Evolutionary conservation across 2,329 filamentous ascomycete species (phyloP).

Genomic region (Ambrosiella beaveri): DNA sequence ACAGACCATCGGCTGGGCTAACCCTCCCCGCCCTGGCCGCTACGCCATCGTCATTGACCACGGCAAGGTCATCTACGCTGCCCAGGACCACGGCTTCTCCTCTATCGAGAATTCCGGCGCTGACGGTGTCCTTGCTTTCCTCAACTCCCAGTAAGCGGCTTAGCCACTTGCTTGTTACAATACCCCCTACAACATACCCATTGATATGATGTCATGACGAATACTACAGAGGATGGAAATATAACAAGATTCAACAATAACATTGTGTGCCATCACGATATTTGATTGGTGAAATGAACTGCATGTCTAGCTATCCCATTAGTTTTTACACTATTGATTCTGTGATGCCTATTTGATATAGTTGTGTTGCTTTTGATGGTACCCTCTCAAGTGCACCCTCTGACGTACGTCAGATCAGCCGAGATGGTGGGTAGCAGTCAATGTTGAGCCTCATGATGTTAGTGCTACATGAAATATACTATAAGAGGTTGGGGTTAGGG

Average conservation of each 20-base stretch:
- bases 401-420: no score
- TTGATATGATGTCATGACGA: constrained; percentile 5
- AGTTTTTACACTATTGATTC: no score
- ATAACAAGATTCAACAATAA: background rate
- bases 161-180: background rate
- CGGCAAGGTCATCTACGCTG: constrained; percentile 68
- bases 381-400: no score
- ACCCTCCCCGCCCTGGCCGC: constrained; percentile 56
- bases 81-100: constrained; percentile 43
- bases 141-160: constrained; percentile 25
- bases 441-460: no score
- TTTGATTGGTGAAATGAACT: no score
- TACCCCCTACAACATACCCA: background rate
- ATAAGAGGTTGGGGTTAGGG: no score
- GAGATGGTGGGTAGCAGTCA: no score
- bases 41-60: constrained; percentile 72
- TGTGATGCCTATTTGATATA: no score
- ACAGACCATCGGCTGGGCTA: constrained; percentile 60
- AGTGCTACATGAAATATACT: no score
- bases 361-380: no score
- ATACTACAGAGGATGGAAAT: background rate
- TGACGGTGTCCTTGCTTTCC: constrained; percentile 34
- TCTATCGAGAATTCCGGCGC: constrained; percentile 33
- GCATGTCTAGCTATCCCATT: no score
- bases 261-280: background rate